Evolutionary conservation across 2,329 filamentous ascomycete species (phyloP).

Genomic region (Corynespora cassiicola): DNA sequence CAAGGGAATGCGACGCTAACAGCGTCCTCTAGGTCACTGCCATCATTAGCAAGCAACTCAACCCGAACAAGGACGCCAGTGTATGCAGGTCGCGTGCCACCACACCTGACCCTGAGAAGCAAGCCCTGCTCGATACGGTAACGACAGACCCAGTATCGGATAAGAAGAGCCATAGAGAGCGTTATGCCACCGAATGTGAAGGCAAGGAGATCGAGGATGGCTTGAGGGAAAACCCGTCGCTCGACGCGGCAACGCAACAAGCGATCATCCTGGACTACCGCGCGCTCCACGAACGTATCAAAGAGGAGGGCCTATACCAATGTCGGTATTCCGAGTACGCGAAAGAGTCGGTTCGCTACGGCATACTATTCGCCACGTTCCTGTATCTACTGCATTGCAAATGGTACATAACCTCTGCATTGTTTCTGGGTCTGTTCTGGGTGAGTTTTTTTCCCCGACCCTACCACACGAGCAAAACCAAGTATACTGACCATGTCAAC

Average conservation of each 20-base stretch:
- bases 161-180: slow-evolving; percentile 29
- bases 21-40: slow-evolving; percentile 38
- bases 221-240: slow-evolving; percentile 52
- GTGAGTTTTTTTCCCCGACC: slow-evolving; percentile 39
- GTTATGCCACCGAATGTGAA: slow-evolving; percentile 42
- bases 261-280: slow-evolving; percentile 64
- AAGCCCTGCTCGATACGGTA: slow-evolving; percentile 16
- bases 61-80: slow-evolving; percentile 27
- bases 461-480: slow-evolving; percentile 10
- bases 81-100: slow-evolving; percentile 19
- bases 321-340: slow-evolving; percentile 66
- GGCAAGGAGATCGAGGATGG: slow-evolving; percentile 47
- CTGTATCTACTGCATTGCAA: slow-evolving; percentile 52
- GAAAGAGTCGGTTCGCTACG: slow-evolving; percentile 64
- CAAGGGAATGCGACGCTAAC: too few species aligned
- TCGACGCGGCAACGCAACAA: slow-evolving; percentile 62
- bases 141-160: too few species aligned
- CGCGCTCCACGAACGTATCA: slow-evolving; percentile 61
- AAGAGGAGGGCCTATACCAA: slow-evolving; percentile 63
- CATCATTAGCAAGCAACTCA: slow-evolving; percentile 33
- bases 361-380: slow-evolving; percentile 58
- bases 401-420: slow-evolving; percentile 65
- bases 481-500: too few species aligned
- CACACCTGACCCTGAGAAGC: slow-evolving; percentile 28
- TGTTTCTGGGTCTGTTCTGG: slow-evolving; percentile 69